Percentiles rank a stretch among this genome's conserved stretches.
phyloP scores from a whole-genome alignment of 306 rosid genomes.

The Rosa persica region DNA sequence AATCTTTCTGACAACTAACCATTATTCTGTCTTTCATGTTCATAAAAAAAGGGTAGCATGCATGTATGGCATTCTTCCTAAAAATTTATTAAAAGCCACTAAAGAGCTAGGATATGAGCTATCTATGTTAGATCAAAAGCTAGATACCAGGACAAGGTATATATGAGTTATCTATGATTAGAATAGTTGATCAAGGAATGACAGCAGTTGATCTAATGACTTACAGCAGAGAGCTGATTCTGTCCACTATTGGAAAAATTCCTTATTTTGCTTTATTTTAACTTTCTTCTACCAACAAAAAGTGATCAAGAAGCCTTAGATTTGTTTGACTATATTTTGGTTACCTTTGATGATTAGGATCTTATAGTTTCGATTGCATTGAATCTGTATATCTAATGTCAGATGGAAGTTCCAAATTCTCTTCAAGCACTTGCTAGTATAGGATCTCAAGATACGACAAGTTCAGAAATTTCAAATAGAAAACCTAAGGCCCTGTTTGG shows the following conservation, averaged over 20 bases:
- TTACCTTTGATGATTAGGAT: constrained; percentile 8
- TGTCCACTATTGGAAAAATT: neutral
- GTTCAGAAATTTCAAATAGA: no score
- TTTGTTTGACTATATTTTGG: neutral
- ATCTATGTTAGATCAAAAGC: neutral
- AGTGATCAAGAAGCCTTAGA: neutral
- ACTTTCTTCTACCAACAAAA: neutral
- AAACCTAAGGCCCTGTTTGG: no score
- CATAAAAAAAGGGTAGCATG: neutral
- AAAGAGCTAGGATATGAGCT: neutral
- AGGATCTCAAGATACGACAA: no score
- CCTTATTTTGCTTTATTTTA: neutral
- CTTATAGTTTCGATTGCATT: constrained; percentile 20
- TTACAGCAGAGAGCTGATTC: neutral
- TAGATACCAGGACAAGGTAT: constrained; percentile 1
- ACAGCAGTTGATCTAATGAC: neutral
- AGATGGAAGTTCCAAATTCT: no score
- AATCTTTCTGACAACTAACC: neutral
- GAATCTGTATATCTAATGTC: no score
- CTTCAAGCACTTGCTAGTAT: no score
- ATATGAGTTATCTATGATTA: neutral
- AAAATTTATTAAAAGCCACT: neutral
- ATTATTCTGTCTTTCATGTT: neutral
- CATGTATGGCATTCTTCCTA: neutral
- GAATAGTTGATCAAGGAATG: neutral